phyloP scores from a whole-genome alignment of 331 rosid species.

The Cucumis variabilis region DNA sequence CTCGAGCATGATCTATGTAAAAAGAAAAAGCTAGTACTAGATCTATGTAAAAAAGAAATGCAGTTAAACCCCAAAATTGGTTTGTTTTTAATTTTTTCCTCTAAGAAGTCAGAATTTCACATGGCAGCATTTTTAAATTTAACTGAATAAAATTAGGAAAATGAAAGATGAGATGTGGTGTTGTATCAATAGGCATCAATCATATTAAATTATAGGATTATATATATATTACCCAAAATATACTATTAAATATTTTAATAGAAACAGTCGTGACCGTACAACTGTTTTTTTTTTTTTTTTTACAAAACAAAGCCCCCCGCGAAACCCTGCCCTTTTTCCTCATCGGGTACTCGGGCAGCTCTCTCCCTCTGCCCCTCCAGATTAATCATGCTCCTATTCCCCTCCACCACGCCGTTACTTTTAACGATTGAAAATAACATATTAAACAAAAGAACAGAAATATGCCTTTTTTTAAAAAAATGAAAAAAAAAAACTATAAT shows the following conservation, averaged over 20 bases:
- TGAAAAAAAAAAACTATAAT: too few relatives aligned
- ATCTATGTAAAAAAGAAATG: too few relatives aligned
- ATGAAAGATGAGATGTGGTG: too few relatives aligned
- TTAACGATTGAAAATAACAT: not conserved
- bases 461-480: too few relatives aligned
- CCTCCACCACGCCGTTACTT: not conserved
- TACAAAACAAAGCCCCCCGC: slow-evolving; percentile 7
- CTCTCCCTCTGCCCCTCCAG: not conserved
- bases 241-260: not conserved
- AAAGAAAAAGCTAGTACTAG: too few relatives aligned
- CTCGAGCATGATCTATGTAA: too few relatives aligned
- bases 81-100: too few relatives aligned
- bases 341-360: slow-evolving; percentile 18
- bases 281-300: not conserved
- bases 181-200: not conserved
- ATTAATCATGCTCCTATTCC: not conserved
- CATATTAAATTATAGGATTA: not conserved
- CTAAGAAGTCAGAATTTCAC: not conserved
- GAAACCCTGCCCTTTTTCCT: slow-evolving; percentile 20
- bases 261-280: not conserved
- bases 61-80: too few relatives aligned
- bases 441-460: too few relatives aligned
- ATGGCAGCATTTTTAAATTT: not conserved
- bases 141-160: not conserved
- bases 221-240: not conserved